Base-by-base conservation (phyloP, 169 alveolate genomes). In the Babesia divergens region DNA sequence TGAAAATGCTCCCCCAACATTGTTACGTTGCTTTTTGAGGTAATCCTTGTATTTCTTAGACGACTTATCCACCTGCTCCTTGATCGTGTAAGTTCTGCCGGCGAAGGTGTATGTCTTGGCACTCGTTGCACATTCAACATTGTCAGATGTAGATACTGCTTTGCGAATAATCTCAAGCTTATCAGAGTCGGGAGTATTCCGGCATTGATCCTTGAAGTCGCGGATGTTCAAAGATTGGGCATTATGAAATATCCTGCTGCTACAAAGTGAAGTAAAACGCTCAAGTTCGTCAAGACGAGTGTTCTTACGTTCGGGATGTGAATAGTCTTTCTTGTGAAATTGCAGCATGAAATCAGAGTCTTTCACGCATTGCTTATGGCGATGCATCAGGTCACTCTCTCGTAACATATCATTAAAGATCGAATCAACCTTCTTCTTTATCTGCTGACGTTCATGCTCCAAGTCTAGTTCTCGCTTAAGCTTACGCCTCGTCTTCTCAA, bases 51-150 rank as follows among this genome's bases (percentile, higher is more conserved):
- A 77, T 32, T 71, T 68, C 22, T 50, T 66, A 9, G 86, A 77
- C 34, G 46, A 22, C 35, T 77, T 68, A 42, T 56, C 82, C n/a
- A 77, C 82, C n/a, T 68, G 54, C 20, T 68, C 82, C 32, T 37
- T 38, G 32, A 75, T 37, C 6, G 67, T 75, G 31, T 49, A 49
- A 7, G 50, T 60, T 29, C 44, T 68, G 22, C 86, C 86, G 11
- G 86, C 86, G 38, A 77, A 77, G 5, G 28, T 77, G 50, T 68
- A 77, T 1, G 82, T 68, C 42, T 43, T 77, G 29, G 65, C 58
- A 24, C 53, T 44, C 1, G 67, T 68, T 16, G 53, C 77, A 20
- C 59, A 68, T 40, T 68, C 69, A 16, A 52, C 55, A 2, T 13
- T 50, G 1, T 68, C 80, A 28, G 54, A 26, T 6, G 60, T 32